Evolutionary conservation across 2,329 filamentous ascomycete genomes (phyloP).

Genomic region (Penicillium polonicum): DNA sequence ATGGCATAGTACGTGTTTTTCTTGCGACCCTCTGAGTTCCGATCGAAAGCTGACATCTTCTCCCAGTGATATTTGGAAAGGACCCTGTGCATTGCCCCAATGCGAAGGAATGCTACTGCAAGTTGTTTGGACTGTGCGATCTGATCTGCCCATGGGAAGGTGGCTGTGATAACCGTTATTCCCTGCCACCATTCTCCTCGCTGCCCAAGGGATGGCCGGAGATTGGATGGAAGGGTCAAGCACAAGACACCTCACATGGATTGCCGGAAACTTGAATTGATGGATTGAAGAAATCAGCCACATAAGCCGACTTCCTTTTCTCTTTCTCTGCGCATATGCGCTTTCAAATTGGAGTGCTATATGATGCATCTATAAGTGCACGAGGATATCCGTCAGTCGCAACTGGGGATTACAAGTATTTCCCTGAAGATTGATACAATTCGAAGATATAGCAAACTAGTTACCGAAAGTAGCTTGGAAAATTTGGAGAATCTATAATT

Average conservation of each 20-base stretch:
- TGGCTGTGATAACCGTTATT: slow-evolving; percentile 57
- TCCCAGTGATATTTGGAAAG: slow-evolving; percentile 58
- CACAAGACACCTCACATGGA: slow-evolving; percentile 34
- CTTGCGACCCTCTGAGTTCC: too few relatives aligned
- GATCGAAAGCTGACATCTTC: slow-evolving; percentile 2
- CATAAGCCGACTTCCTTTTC: background rate
- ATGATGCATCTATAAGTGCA: background rate
- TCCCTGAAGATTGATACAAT: background rate
- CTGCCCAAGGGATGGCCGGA: slow-evolving; percentile 63
- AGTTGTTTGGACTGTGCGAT: slow-evolving; percentile 62
- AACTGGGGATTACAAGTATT: background rate
- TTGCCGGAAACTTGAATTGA: slow-evolving; percentile 30
- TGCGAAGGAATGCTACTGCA: slow-evolving; percentile 64
- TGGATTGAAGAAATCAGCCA: background rate
- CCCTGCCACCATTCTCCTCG: slow-evolving; percentile 56
- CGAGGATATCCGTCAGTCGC: background rate
- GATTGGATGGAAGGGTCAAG: slow-evolving; percentile 51
- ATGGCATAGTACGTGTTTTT: slow-evolving; percentile 55
- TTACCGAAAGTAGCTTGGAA: background rate
- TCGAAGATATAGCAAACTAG: background rate
- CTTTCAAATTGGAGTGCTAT: background rate
- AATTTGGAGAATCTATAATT: background rate
- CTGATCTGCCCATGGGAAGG: slow-evolving; percentile 43
- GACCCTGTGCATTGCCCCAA: slow-evolving; percentile 60
- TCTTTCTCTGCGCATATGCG: background rate